Conservation (phyloP, 176 grass and related monocot genomes). For the Typha latifolia region DNA sequence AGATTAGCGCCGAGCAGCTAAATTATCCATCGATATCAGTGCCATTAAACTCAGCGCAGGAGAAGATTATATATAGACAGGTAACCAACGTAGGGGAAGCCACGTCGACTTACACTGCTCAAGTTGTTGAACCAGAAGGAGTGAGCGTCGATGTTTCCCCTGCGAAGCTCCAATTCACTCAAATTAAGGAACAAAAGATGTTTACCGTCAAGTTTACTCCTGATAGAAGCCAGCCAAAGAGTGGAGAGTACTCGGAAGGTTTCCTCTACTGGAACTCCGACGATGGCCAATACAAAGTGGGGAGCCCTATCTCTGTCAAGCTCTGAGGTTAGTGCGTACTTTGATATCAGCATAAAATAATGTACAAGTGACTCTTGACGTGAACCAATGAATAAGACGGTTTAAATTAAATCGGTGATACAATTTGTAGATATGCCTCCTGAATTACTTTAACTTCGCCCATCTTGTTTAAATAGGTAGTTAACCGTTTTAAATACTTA, state of each 20-base stretch:
- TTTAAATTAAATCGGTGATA: too few relatives aligned
- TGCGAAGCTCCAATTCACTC: neutral
- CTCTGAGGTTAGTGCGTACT: neutral
- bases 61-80: conserved; percentile 36
- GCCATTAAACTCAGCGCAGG: conserved; percentile 18
- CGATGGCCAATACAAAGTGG: neutral
- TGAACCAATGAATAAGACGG: too few relatives aligned
- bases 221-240: neutral
- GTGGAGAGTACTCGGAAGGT: neutral
- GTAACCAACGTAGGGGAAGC: conserved; percentile 57
- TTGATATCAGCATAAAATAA: too few relatives aligned
- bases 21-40: conserved; percentile 69
- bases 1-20: conserved; percentile 38
- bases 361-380: too few relatives aligned
- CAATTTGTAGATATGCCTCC: too few relatives aligned
- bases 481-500: too few relatives aligned
- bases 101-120: conserved; percentile 31
- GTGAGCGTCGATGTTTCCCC: neutral
- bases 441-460: too few relatives aligned
- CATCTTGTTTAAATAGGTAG: too few relatives aligned
- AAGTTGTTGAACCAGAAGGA: conserved; percentile 18
- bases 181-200: neutral
- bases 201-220: neutral
- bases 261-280: neutral
- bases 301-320: neutral